phyloP scores from a whole-genome alignment of 805 yeast species.

The Zygosaccharomyces kombuchaensis region DNA sequence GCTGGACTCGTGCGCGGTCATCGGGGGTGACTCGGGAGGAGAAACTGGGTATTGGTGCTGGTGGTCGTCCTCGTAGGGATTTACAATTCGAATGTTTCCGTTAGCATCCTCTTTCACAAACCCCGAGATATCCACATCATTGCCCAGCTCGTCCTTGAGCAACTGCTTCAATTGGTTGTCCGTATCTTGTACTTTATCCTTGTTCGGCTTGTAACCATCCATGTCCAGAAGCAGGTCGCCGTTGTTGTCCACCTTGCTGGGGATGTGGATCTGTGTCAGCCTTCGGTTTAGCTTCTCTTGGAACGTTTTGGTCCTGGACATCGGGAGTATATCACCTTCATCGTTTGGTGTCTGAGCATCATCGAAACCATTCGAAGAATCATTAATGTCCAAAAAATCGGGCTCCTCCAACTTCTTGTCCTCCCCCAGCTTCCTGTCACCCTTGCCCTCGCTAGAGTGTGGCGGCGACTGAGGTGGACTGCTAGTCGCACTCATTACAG shows the following conservation, averaged over 20 bases:
- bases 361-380: slow-evolving; percentile 5
- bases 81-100: slow-evolving; percentile 61
- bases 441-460: slow-evolving; percentile 15
- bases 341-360: not conserved
- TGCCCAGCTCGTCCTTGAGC: slow-evolving; percentile 70
- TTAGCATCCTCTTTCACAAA: slow-evolving; percentile 55
- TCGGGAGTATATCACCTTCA: not conserved
- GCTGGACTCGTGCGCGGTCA: slow-evolving; percentile 16
- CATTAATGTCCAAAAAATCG: slow-evolving; percentile 32
- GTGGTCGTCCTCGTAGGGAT: slow-evolving; percentile 28
- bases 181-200: slow-evolving; percentile 67
- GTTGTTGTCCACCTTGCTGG: slow-evolving; percentile 78
- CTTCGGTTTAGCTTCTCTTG: slow-evolving; percentile 52
- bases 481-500: slow-evolving; percentile 63
- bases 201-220: slow-evolving; percentile 92
- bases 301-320: slow-evolving; percentile 17
- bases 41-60: slow-evolving; percentile 9
- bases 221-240: slow-evolving; percentile 90
- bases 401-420: slow-evolving; percentile 30
- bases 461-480: slow-evolving; percentile 50
- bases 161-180: slow-evolving; percentile 72
- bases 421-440: slow-evolving; percentile 33
- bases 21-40: slow-evolving; percentile 25
- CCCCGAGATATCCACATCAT: slow-evolving; percentile 42
- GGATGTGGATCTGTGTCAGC: slow-evolving; percentile 70